A percentile compares a stretch with the other conserved stretches of the same genome.
Conservation (phyloP, 2,329 filamentous ascomycete species). For the Zymoseptoria tritici region DNA sequence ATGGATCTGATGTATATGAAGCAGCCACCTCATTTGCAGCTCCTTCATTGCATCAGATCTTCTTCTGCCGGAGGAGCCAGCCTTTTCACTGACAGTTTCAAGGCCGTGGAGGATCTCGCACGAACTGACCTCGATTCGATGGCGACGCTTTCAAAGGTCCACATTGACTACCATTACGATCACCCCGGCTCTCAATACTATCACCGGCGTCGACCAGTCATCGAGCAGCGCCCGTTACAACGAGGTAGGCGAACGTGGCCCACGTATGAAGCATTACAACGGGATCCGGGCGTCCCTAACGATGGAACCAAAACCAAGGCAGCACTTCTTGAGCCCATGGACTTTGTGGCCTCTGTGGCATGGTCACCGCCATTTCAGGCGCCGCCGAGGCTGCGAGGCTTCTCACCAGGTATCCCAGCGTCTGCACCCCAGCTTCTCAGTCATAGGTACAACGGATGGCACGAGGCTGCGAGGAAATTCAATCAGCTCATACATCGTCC, state of each 20-base stretch:
- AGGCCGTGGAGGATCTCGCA: constrained; percentile 43
- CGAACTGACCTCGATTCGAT: constrained; percentile 12
- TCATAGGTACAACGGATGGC: constrained; percentile 32
- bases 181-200: constrained; percentile 42
- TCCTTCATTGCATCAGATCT: constrained; percentile 84
- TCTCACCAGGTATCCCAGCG: not conserved
- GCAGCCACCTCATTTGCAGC: constrained; percentile 71
- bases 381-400: constrained; percentile 18
- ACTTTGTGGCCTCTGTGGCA: constrained; percentile 25
- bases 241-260: not conserved
- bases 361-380: constrained; percentile 34
- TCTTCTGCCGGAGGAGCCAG: constrained; percentile 73
- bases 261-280: not conserved
- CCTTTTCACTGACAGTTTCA: constrained; percentile 71
- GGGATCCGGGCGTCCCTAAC: not conserved
- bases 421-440: not conserved
- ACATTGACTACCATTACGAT: constrained; percentile 42
- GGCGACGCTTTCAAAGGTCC: constrained; percentile 2
- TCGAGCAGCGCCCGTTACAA: constrained; percentile 13
- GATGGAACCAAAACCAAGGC: not conserved
- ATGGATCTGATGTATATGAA: constrained; percentile 87
- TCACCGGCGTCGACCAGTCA: constrained; percentile 21
- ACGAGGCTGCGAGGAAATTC: constrained; percentile 49
- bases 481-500: constrained; percentile 51
- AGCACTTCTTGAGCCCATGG: constrained; percentile 6